These are phyloP conservation scores for Camellia oleifera DNA, from an alignment of 179 eudicot genomes.

Conservation along the genomic window DNA sequence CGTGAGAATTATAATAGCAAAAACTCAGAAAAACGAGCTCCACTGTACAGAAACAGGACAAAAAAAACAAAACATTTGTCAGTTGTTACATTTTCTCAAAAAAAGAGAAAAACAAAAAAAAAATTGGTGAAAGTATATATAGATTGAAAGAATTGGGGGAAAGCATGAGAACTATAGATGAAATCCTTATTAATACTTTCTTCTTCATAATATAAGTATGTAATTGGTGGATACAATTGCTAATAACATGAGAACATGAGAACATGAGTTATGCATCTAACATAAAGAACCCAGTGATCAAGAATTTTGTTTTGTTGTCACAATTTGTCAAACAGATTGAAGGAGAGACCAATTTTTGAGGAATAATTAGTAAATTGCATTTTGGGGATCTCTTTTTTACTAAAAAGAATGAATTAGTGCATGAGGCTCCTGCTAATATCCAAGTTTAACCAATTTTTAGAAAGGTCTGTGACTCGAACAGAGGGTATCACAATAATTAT, in stretches of 20 bases:
- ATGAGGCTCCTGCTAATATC: no score
- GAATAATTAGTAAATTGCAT: conserved; percentile 4
- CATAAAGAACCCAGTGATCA: neutral
- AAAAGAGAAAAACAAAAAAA: no score
- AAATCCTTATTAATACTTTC: neutral
- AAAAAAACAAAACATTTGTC: no score
- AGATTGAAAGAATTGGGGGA: neutral
- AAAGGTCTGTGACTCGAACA: no score
- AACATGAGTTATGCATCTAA: neutral
- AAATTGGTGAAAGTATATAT: neutral
- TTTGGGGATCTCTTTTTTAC: neutral
- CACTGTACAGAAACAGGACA: no score
- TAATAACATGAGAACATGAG: neutral
- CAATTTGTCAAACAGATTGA: conserved; percentile 1
- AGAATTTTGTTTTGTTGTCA: neutral
- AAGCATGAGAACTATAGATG: neutral
- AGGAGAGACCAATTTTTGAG: conserved; percentile 2
- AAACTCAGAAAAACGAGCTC: no score
- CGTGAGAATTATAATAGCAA: no score
- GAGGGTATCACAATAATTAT: no score
- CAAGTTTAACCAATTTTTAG: no score
- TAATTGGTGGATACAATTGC: neutral
- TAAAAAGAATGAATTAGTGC: no score
- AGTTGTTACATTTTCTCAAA: no score
- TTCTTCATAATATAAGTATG: neutral